Evolutionary conservation across 2,329 filamentous ascomycete genomes (phyloP), one percentile per base, ranked within the genome.

Genomic region (Fusarium pilosicola): DNA sequence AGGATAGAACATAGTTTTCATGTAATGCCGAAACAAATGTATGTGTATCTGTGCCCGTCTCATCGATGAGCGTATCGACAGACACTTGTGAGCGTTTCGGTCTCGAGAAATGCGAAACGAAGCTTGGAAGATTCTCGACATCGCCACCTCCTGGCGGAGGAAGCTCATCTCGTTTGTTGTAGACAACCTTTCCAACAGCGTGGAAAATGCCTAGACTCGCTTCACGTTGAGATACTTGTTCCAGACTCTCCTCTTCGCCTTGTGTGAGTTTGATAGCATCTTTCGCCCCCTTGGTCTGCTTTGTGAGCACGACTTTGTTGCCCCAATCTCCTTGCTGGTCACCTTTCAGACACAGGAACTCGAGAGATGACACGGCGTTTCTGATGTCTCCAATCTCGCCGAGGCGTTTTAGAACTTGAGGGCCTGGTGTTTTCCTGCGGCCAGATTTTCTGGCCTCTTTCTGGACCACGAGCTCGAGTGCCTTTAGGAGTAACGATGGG

Each of bases 161-260:
- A 51, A 70, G 80, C 34, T 92, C 90, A 28, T 93, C 88, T 51
- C 96, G 89, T 81, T 98, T 99, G 84, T 99, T 99, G 84, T 98
- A 97, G 2, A 98, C 92, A 6, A 99, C 94, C 80, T 96, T 98
- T 7, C 96, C 96, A 18, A 98, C 93, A 1, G 96, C 95, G 81
- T 99, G 96, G 79, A 99, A 99, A 57, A 99, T 94, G 4, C 96
- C 96, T 6, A 99, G 86, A 71, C 92, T 97, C 22, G 93, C 92
- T 83, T 98, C 96, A 63, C 96, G 90, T 78, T 95, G 94, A 2
- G 93, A 94, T 28, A 98, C 89, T 67, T 96, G 85, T 78, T 94
- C 90, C 15, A 98, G 83, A 10, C 91, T 95, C 71, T 97, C 92
- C 66, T 89, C 86, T 81, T 98, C 96, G 78, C 92, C 91, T 69